Conservation (phyloP, 257 asterid genomes). For the Nicotiana noctiflora region DNA sequence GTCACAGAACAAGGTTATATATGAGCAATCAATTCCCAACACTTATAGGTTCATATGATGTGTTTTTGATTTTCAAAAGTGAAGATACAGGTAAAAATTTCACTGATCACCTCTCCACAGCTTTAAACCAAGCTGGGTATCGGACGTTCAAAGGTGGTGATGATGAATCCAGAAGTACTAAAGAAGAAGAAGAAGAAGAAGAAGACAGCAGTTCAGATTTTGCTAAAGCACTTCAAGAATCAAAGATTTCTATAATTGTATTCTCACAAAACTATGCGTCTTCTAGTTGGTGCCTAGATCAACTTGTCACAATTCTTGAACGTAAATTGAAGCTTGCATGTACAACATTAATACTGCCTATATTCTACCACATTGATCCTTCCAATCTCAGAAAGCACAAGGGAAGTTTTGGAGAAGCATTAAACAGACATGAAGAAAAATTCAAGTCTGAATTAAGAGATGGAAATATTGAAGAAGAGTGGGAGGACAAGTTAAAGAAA, state of each 20-base stretch:
- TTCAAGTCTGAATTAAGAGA: neutral
- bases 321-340: neutral
- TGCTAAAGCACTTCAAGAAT: neutral
- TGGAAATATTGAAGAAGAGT: neutral
- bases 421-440: neutral
- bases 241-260: slow-evolving; percentile 3
- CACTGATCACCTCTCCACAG: neutral
- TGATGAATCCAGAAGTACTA: neutral
- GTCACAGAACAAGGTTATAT: neutral
- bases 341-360: neutral
- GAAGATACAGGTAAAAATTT: neutral
- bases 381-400: slow-evolving; percentile 1
- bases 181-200: too few relatives aligned
- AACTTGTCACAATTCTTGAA: slow-evolving; percentile 1
- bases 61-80: neutral
- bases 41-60: neutral
- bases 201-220: neutral
- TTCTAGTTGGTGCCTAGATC: slow-evolving; percentile 1
- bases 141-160: neutral
- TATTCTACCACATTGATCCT: slow-evolving; percentile 2
- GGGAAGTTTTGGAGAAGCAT: neutral
- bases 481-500: neutral
- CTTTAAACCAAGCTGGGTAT: neutral
- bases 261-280: neutral
- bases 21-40: neutral